Evolutionary conservation across 148 eudicot genomes (phyloP), one percentile per base, ranked within the genome.

Genomic region (Camellia japonica): DNA sequence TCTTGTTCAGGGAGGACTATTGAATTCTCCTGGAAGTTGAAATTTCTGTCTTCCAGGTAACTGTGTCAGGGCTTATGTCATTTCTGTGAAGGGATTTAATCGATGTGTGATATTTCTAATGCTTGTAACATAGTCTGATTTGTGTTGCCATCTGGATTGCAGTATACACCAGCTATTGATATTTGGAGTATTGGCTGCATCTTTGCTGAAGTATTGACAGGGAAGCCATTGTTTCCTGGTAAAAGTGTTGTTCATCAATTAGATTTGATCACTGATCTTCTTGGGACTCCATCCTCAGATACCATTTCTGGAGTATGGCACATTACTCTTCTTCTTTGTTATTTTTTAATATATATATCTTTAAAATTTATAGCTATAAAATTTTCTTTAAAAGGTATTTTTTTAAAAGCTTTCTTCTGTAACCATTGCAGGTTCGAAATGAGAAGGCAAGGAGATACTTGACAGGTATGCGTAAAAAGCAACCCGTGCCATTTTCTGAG

Each of bases 131-230:
- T 65, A 41, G 7, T 77, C 82, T 83, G 68, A 81, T 74, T 55
- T 43, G 11, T 63, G 18, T 62, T 75, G 65, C 13, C 41, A 55
- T 62, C 78, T 67, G 67, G 14, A 71, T 78, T 93, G 92, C 93
- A 95, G 98, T 95, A 95, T 85, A 93, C 97, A 30, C 94, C 96
- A 7, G 98, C 98, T 44, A 92, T 95, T 82, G 98, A 95, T 88
- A 85, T 95, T 80, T 95, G 98, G 98, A 90, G 98, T 83, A 87
- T 93, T 70, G 98, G 98, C 72, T 95, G 98, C 89, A 95, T 95
- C 70, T 95, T 93, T 85, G 98, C 94, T 0, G 97, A 93, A 86
- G 96, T 95, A 18, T 80, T 95, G 80, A 88, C 89, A 0, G 97
- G 98, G 62, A 90, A 89, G 85, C 99, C 97, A 75, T 82, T 95